These are phyloP conservation scores for Populus deltoides DNA, from an alignment of 345 rosid genomes.

Conservation along the genomic window DNA sequence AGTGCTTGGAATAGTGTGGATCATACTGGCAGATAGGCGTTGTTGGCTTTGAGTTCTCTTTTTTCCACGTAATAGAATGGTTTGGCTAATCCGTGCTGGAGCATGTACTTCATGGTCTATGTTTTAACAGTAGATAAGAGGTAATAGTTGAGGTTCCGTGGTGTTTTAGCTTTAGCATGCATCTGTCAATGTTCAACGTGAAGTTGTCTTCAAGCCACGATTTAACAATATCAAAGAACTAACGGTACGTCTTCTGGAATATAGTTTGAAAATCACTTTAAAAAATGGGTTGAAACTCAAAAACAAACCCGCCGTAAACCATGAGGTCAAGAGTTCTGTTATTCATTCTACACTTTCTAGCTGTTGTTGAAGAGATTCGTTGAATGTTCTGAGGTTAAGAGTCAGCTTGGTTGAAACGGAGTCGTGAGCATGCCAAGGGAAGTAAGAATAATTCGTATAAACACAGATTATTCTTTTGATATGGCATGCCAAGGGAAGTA, in stretches of 20 bases:
- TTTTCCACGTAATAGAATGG: constrained; percentile 11
- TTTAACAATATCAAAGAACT: background rate
- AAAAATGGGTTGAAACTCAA: too few relatives aligned
- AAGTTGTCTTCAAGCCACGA: background rate
- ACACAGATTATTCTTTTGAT: too few relatives aligned
- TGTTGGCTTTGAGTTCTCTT: constrained; percentile 11
- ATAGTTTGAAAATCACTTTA: too few relatives aligned
- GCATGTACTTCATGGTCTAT: background rate
- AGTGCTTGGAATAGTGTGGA: constrained; percentile 24
- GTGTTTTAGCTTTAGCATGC: background rate
- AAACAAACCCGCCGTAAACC: too few relatives aligned
- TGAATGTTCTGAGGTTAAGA: too few relatives aligned
- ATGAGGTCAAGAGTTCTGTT: too few relatives aligned
- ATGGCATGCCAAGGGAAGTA: too few relatives aligned
- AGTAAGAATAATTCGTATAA: background rate
- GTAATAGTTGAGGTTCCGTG: background rate
- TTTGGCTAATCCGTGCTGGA: background rate
- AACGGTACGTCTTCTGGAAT: too few relatives aligned
- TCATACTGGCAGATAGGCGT: background rate
- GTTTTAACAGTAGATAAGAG: constrained; percentile 3
- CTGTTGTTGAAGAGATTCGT: too few relatives aligned
- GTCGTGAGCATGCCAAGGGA: too few relatives aligned
- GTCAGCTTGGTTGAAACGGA: too few relatives aligned
- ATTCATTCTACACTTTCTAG: too few relatives aligned
- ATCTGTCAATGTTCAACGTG: background rate